Percentiles rank a stretch among this genome's conserved stretches.
phyloP scores from a whole-genome alignment of 345 rosid species.

The Eucalyptus curtisii region DNA sequence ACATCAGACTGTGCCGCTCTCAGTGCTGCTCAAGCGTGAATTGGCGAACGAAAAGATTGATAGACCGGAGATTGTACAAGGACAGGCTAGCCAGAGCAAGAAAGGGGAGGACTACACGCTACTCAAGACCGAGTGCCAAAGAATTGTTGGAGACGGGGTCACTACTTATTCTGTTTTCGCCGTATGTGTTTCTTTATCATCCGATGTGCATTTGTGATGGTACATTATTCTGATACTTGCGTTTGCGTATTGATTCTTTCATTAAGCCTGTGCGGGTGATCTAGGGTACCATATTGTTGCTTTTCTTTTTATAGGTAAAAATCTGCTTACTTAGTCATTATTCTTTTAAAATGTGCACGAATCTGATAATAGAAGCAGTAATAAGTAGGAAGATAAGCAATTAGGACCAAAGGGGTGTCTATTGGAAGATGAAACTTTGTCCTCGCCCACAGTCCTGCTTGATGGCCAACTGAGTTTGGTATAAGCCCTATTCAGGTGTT shows the following conservation, averaged over 20 bases:
- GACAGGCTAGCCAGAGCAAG: slow-evolving; percentile 88
- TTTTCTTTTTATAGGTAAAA: not conserved
- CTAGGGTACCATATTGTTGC: not conserved
- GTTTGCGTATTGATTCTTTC: not conserved
- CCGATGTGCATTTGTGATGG: not conserved
- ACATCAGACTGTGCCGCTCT: slow-evolving; percentile 83
- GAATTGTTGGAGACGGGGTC: slow-evolving; percentile 76
- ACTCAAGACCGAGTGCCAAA: slow-evolving; percentile 70
- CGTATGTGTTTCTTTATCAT: slow-evolving; percentile 18
- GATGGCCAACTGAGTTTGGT: not conserved
- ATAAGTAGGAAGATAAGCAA: not conserved
- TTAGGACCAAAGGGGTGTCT: not conserved
- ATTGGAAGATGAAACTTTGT: not conserved
- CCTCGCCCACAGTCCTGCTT: not conserved
- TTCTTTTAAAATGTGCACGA: not conserved
- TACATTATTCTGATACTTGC: not conserved
- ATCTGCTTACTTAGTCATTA: not conserved
- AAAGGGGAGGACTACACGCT: slow-evolving; percentile 89
- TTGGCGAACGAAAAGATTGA: slow-evolving; percentile 71
- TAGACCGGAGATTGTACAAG: slow-evolving; percentile 67
- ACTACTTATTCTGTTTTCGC: slow-evolving; percentile 76
- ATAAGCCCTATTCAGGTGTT: not conserved
- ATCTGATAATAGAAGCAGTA: not conserved
- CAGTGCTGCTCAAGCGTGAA: slow-evolving; percentile 82
- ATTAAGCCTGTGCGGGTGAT: not conserved